Evolutionary conservation across 73 alveolate genomes (phyloP).

Genomic region (Paramecium bursaria): DNA sequence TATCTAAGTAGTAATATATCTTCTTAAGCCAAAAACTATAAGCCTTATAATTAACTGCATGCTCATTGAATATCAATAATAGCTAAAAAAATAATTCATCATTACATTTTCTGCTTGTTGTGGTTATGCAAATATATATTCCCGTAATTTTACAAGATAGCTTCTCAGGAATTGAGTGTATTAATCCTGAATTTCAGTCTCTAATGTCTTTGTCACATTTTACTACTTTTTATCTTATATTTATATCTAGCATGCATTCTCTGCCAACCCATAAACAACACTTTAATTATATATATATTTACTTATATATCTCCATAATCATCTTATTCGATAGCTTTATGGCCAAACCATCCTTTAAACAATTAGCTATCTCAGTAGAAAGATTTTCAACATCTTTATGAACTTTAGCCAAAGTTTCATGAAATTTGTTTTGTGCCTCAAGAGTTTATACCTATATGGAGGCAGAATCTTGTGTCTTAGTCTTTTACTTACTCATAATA

Average conservation of each 20-base stretch:
- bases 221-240: background rate
- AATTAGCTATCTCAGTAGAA: too few relatives aligned
- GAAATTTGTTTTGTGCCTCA: too few relatives aligned
- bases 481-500: too few relatives aligned
- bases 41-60: constrained; percentile 6
- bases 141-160: background rate
- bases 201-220: background rate
- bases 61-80: background rate
- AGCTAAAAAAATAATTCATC: background rate
- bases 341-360: background rate
- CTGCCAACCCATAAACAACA: background rate
- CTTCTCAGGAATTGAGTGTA: constrained; percentile 18
- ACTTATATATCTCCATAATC: background rate
- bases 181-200: background rate
- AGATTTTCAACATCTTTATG: too few relatives aligned
- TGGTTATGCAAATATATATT: too few relatives aligned
- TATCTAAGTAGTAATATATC: constrained; percentile 25
- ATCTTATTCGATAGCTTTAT: background rate
- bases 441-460: too few relatives aligned
- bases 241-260: background rate
- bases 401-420: too few relatives aligned
- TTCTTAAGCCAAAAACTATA: constrained; percentile 25
- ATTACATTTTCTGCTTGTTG: constrained; percentile 44
- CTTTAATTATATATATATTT: background rate
- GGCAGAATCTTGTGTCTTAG: too few relatives aligned